A percentile compares a stretch with the other conserved stretches of the same genome.
Conservation (phyloP, 2,329 filamentous ascomycete genomes). For the Botrytis pseudocinerea region DNA sequence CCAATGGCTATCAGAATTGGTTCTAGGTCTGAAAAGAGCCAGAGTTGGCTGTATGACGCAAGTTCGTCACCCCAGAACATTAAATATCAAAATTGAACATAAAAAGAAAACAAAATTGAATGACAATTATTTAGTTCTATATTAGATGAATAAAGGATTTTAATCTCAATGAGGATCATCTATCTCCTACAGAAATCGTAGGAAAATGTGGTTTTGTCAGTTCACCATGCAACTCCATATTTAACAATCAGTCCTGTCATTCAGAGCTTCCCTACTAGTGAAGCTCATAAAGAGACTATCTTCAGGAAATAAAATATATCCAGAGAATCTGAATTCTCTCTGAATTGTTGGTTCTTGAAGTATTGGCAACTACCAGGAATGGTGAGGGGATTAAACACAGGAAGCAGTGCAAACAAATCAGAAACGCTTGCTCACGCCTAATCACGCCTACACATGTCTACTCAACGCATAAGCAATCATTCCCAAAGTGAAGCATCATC, state of each 20-base stretch:
- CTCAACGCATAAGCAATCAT: neutral
- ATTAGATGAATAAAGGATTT: neutral
- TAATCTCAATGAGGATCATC: neutral
- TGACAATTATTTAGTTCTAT: neutral
- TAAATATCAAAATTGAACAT: neutral
- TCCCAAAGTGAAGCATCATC: neutral
- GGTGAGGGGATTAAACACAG: neutral
- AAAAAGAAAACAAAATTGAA: neutral
- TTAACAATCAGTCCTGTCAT: fast-evolving
- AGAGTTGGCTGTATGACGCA: neutral
- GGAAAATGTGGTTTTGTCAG: fast-evolving
- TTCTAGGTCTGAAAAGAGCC: fast-evolving
- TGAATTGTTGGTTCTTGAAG: fast-evolving
- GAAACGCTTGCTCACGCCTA: neutral
- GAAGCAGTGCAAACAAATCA: neutral
- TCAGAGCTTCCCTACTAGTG: fast-evolving
- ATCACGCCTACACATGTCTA: fast-evolving
- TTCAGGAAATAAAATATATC: fast-evolving
- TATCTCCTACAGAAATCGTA: fast-evolving
- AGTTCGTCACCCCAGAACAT: neutral
- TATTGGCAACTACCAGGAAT: neutral
- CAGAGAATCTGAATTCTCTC: neutral
- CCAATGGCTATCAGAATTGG: neutral
- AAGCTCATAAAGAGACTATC: neutral
- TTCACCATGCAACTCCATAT: neutral